These are phyloP conservation scores for Uronychia binucleata DNA, from an alignment of 73 alveolate genomes.

Conservation along the genomic window DNA sequence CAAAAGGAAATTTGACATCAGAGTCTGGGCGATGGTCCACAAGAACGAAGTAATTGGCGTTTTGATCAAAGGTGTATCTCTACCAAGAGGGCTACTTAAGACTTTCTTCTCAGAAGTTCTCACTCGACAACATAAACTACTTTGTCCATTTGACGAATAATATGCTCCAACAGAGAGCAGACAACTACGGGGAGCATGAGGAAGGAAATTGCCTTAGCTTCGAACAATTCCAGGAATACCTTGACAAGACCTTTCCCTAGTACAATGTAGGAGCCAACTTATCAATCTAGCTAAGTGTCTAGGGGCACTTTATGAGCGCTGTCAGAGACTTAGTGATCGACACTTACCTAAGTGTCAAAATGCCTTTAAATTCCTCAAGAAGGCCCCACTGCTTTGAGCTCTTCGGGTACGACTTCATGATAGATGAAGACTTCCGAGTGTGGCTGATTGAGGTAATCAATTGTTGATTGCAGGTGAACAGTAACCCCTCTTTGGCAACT, in stretches of 20 bases:
- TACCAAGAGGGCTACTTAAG: slow-evolving; percentile 60
- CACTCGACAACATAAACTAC: slow-evolving; percentile 51
- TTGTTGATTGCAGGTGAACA: not conserved
- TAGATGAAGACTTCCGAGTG: slow-evolving; percentile 74
- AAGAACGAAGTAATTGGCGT: slow-evolving; percentile 26
- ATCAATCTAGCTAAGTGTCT: not conserved
- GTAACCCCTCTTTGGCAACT: not conserved
- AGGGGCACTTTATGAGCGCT: slow-evolving; percentile 34
- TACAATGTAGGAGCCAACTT: slow-evolving; percentile 15
- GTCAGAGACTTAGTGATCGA: slow-evolving; percentile 42
- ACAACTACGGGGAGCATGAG: slow-evolving; percentile 76
- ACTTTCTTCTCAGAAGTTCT: slow-evolving; percentile 28
- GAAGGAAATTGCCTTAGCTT: slow-evolving; percentile 83
- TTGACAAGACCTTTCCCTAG: slow-evolving; percentile 36
- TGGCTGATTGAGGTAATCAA: slow-evolving; percentile 76
- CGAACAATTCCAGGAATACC: slow-evolving; percentile 70
- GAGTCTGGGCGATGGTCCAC: slow-evolving; percentile 81
- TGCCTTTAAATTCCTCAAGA: slow-evolving; percentile 41
- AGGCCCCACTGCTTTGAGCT: slow-evolving; percentile 67
- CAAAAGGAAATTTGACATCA: slow-evolving; percentile 85
- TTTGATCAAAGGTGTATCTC: slow-evolving; percentile 8
- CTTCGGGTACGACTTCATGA: slow-evolving; percentile 80
- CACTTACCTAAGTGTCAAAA: not conserved
- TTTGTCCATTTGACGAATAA: slow-evolving; percentile 89
- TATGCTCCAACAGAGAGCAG: slow-evolving; percentile 74